Evolutionary conservation across 2,329 filamentous ascomycete species (phyloP).

Genomic region (Paecilomyces niveus): DNA sequence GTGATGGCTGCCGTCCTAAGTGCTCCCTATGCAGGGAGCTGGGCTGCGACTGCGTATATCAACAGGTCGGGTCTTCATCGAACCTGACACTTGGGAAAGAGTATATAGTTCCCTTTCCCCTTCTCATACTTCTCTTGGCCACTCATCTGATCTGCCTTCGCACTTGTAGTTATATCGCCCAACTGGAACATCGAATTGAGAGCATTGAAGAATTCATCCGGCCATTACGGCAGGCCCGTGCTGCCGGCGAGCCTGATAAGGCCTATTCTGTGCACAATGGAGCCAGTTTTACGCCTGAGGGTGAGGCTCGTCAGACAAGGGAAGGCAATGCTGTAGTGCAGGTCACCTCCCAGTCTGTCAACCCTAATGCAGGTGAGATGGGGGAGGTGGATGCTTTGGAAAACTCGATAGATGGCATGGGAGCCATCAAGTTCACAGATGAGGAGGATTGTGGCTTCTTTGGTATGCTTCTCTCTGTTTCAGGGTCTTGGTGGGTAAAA

Average conservation of each 20-base stretch:
- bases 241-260: conserved; percentile 1
- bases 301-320: background rate
- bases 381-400: conserved; percentile 5
- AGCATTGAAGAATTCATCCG: conserved; percentile 6
- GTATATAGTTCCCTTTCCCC: conserved; percentile 1
- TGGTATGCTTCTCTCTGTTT: conserved; percentile 10
- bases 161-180: conserved; percentile 6
- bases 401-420: conserved; percentile 22
- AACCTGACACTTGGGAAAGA: conserved; percentile 9
- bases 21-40: conserved; percentile 8
- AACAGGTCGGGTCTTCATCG: conserved; percentile 7
- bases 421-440: conserved; percentile 20
- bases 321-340: background rate
- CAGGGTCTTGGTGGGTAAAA: background rate
- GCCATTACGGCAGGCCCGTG: conserved; percentile 3
- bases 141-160: background rate
- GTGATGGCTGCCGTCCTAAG: conserved; percentile 8
- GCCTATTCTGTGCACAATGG: conserved; percentile 1
- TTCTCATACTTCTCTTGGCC: background rate
- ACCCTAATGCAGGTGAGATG: conserved; percentile 1
- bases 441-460: conserved; percentile 29
- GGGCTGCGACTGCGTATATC: conserved; percentile 8
- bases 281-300: background rate
- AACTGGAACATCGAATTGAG: conserved; percentile 7
- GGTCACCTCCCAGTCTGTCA: background rate